phyloP scores from a whole-genome alignment of 75 land plant genomes.

The Selaginella moellendorffii region DNA sequence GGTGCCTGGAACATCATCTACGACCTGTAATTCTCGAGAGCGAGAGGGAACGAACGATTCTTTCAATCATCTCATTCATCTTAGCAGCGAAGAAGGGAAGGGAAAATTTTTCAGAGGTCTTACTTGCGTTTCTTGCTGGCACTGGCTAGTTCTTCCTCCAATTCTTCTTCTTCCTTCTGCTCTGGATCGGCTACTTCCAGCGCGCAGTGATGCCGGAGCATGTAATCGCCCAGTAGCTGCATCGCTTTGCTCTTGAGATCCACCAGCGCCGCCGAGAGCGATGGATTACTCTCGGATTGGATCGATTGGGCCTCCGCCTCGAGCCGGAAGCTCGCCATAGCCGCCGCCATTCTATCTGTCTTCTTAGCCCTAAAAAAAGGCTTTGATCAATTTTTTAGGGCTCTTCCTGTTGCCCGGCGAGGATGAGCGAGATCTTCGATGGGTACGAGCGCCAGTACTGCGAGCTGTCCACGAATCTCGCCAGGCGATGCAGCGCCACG shows the following conservation, averaged over 20 bases:
- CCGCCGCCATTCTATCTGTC: too few relatives aligned
- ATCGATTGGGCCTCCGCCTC: background rate
- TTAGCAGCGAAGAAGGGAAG: too few relatives aligned
- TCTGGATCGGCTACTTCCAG: background rate
- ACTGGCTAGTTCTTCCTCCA: too few relatives aligned
- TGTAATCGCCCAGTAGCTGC: background rate
- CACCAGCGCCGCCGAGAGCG: background rate
- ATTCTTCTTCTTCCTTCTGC: too few relatives aligned
- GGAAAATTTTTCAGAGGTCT: too few relatives aligned
- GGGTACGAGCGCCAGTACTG: slow-evolving; percentile 68
- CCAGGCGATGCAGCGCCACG: slow-evolving; percentile 35
- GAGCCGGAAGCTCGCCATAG: background rate
- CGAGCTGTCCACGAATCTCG: slow-evolving; percentile 54
- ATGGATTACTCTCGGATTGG: background rate
- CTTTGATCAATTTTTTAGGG: background rate
- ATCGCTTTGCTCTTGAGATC: background rate
- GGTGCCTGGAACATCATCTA: slow-evolving; percentile 72
- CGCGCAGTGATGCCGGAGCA: background rate
- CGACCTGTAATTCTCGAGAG: slow-evolving; percentile 47
- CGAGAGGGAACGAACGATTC: too few relatives aligned
- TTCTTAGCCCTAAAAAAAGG: too few relatives aligned
- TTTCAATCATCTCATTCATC: too few relatives aligned
- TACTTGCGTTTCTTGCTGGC: too few relatives aligned
- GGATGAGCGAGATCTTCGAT: slow-evolving; percentile 55
- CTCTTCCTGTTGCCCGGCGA: background rate